Base-by-base conservation (phyloP, 805 yeast species). In the Dipodascopsis uninucleata region DNA sequence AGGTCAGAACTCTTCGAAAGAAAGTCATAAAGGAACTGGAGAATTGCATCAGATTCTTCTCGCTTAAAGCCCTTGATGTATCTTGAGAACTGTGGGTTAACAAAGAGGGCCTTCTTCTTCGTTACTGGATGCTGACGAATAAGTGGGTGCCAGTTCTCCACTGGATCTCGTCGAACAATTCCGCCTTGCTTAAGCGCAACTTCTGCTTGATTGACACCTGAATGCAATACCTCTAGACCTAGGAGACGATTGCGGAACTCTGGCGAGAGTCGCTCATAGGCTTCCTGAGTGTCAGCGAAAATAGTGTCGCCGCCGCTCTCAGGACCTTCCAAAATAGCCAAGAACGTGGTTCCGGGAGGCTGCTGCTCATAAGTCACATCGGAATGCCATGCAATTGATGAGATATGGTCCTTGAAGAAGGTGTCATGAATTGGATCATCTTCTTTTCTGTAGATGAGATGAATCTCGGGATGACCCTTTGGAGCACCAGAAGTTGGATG, bases 401-500 rank as follows among this genome's bases (percentile, higher is more conserved):
- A 47, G 28, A 49, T 49, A 38, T 52, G 60, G 26, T 45, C 40
- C 36, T 58, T 41, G 43, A 59, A 60, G 36, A 48, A 43, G 10
- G 53, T 22, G 23, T 52, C 58, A 49, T 48, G 42, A 23, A 51
- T 70, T 63, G 39, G 43, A 25, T 56, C 57, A 29, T 65, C 68
- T 36, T 69, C 67, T 37, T 71, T 65, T 36, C 83, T 70, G 62
- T 76, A 79, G 17, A 80, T 78, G 29, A 81, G 66, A 54, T 80
- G 86, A 51, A 82, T 71, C 48, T 79, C 79, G 3, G 84, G 81
- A 49, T 66, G 67, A 6, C 68, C 71, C 51, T 65, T 68, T 24
- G 84, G 87, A 12, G 84, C 79, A 18, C 88, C 87, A 8, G 84
- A 77, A 9, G 85, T 79, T 36, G 86, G 85, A 60, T 83, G 89